Base-by-base conservation (phyloP, 1,284 basidiomycete species). In the Polyporus tsugae region DNA sequence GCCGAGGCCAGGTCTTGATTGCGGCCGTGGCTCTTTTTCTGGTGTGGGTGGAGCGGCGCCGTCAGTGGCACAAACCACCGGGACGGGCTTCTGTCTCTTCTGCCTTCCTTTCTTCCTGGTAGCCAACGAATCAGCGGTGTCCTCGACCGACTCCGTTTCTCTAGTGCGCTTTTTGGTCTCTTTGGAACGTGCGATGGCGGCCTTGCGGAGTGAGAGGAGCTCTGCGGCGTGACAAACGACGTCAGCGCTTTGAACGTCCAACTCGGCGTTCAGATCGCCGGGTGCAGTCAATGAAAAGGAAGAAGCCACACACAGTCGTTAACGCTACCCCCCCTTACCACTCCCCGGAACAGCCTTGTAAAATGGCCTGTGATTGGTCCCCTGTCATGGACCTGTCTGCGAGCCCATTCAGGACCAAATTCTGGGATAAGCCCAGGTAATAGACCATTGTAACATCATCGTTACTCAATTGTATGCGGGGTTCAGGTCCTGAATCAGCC, bases 151-250 rank as follows among this genome's bases (percentile, higher is more conserved):
- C 22, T 25, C 46, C 10, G 36, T 44, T 19, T 55, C 60, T 55
- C 57, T 36, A n/a, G 52, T n/a, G 65, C 63, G 60, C 7, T 52
- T 59, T 59, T 52, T 55, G 41, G 58, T 46, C 62, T 38, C 39
- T 19, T 62, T 52, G 57, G 57, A 59, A 4, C 59, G 49, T 1
- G 62, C 29, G 41, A 41, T 39, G 25, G 69, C 63, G 58, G 69
- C 65, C 44, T 65, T 72, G 67, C 69, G 71, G 58, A 70, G 67
- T 29, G 67, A 58, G 63, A 72, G 69, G 59, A 72, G 71, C 42
- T 70, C 71, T 72, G 38, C 11, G 58, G 44, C 17, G 52, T 41
- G 41, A 33, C 35, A 11, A 15, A n/a, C 46, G 35, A 39, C 42
- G 60, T 70, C 61, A 67, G 60, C 52, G 22, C 41, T 25, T n/a